Evolutionary conservation across 1,139 yeast species (phyloP), one percentile per base, ranked within the genome.

Genomic region (Hanseniaspora sp.): DNA sequence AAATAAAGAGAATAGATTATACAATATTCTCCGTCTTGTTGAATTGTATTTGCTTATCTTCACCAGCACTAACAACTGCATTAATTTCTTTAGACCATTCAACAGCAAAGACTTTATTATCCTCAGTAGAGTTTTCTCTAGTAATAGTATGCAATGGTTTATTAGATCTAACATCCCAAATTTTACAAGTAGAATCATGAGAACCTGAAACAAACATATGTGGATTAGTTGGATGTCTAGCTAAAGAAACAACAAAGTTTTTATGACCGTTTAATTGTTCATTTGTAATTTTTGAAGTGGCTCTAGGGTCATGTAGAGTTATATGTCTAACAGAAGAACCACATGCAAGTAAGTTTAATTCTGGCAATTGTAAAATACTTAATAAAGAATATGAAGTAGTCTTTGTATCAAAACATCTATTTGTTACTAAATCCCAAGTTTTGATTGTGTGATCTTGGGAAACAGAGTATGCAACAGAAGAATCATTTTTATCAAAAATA

Each of bases 261-360:
- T 86, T 79, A 69, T 92, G 99, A 9, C 99, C 98, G 46, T 81
- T 74, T 56, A 92, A 75, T 66, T 90, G 94, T 52, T 77, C 74
- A 58, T 76, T 80, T 13, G 84, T 74, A 38, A 83, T 76, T 37
- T 70, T 67, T 28, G 76, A 71, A 6, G 78, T 73, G 13, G 76
- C 71, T 67, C 97, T 78, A 55, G 97, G 97, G 68, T 92, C 99
- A 66, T 87, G 95, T 59, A 90, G 74, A 58, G 88, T 83, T 61
- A 92, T 88, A 68, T 90, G 97, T 69, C 97, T 85, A 18, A 96
- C 96, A 13, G 95, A 84, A 4, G 96, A 88, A 23, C 99, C 99
- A 55, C 94, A 79, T 8, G 92, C 95, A 53, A 94, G 72, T 57
- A 92, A 73, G 59, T 83, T 79, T 58, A 79, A 72, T 57, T 73